Conservation (phyloP, 345 rosid genomes). For the Toxicodendron radicans region DNA sequence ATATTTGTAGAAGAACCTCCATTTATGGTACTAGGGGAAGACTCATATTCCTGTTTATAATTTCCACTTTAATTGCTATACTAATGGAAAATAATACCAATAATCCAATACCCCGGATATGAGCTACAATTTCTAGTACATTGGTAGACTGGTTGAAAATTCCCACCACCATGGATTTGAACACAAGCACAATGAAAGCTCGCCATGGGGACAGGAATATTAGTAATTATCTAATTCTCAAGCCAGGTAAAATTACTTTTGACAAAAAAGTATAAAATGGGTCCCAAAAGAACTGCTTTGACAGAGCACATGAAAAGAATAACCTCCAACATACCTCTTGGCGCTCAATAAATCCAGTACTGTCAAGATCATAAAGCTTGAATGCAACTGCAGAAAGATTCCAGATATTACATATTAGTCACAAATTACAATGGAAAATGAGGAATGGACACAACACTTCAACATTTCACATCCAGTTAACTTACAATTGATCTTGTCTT, state of each 20-base stretch:
- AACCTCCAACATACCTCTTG: constrained; percentile 61
- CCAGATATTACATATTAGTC: not conserved
- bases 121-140: not conserved
- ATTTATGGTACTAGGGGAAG: no score
- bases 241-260: not conserved
- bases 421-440: not conserved
- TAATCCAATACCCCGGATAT: not conserved
- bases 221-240: not conserved
- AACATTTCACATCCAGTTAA: constrained; percentile 3
- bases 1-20: no score
- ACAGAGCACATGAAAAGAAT: constrained; percentile 3
- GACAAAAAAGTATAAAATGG: not conserved
- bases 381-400: constrained; percentile 68
- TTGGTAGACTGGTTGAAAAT: not conserved
- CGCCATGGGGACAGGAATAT: not conserved
- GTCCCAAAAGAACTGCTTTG: constrained; percentile 1
- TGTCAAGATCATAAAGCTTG: constrained; percentile 89
- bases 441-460: not conserved
- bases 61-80: no score
- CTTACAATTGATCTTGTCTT: constrained; percentile 92
- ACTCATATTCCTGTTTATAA: no score
- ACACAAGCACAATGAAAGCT: not conserved
- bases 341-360: constrained; percentile 91
- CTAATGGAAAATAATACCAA: constrained; percentile 2
- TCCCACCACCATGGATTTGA: not conserved